Evolutionary conservation across 2,329 filamentous ascomycete species (phyloP).

Genomic region (Colletotrichum filicis): DNA sequence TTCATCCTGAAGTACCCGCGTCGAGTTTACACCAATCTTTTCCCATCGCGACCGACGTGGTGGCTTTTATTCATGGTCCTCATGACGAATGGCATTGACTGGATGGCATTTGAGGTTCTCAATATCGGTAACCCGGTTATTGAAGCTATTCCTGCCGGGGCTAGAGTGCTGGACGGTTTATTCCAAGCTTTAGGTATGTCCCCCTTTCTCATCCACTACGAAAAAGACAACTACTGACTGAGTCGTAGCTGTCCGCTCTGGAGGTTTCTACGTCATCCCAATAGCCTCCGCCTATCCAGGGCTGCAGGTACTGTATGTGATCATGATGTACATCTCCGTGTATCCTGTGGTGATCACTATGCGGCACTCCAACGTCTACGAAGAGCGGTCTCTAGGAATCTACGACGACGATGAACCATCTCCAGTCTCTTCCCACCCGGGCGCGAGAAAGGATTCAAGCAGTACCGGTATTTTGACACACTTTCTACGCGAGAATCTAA

Average conservation of each 20-base stretch:
- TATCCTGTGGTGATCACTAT: constrained; percentile 73
- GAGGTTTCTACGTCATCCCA: constrained; percentile 73
- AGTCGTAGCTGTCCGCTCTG: constrained; percentile 67
- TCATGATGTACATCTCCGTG: constrained; percentile 75
- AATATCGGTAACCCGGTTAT: constrained; percentile 71
- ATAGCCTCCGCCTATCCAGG: constrained; percentile 68
- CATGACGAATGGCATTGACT: constrained; percentile 70
- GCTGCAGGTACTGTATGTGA: constrained; percentile 68
- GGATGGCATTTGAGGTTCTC: constrained; percentile 73
- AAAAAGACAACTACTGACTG: background rate
- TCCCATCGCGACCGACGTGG: constrained; percentile 72
- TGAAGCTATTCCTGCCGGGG: constrained; percentile 59
- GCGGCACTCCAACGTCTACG: constrained; percentile 78
- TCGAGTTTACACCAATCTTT: constrained; percentile 72
- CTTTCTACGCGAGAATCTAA: constrained; percentile 31
- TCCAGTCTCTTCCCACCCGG: background rate
- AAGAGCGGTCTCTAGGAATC: constrained; percentile 74
- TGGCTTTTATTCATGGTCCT: constrained; percentile 72
- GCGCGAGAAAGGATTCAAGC: constrained; percentile 39
- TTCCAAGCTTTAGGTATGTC: constrained; percentile 69
- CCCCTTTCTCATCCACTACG: background rate
- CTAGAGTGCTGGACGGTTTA: constrained; percentile 70
- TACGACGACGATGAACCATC: constrained; percentile 52
- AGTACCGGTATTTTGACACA: constrained; percentile 42
- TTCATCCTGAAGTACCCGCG: constrained; percentile 68